Percentiles rank a stretch among this genome's conserved stretches.
These are phyloP conservation scores for Inosperma sp. DNA, from an alignment of 768 basidiomycete genomes.

Conservation along the genomic window DNA sequence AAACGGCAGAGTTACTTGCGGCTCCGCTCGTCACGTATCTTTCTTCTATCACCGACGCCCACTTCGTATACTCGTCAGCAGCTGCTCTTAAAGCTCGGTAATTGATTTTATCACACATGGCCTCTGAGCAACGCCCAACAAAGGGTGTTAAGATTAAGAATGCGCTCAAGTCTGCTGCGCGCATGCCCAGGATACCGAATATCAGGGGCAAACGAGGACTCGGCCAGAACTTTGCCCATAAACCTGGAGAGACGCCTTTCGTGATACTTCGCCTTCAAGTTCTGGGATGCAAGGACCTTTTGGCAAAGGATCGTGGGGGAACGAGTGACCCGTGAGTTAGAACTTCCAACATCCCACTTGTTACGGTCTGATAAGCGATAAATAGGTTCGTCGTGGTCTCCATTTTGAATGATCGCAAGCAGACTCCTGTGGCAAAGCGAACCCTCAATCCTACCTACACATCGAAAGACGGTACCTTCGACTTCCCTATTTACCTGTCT, in stretches of 20 bases:
- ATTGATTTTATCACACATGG: too few species aligned
- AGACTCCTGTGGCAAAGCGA: constrained; percentile 74
- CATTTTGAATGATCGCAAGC: constrained; percentile 50
- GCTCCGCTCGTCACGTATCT: too few species aligned
- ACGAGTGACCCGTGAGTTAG: constrained; percentile 69
- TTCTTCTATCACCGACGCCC: too few species aligned
- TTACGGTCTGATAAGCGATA: not conserved
- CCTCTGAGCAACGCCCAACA: constrained; percentile 11
- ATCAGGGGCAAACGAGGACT: constrained; percentile 34
- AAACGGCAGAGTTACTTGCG: too few species aligned
- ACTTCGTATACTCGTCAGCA: too few species aligned
- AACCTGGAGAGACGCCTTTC: constrained; percentile 60
- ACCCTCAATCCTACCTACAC: constrained; percentile 63
- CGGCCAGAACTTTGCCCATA: constrained; percentile 36
- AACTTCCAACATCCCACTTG: not conserved
- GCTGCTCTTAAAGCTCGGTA: too few species aligned
- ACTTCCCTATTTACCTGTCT: constrained; percentile 80
- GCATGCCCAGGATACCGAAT: constrained; percentile 43
- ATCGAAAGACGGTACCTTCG: constrained; percentile 76
- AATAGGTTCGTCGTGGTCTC: constrained; percentile 67
- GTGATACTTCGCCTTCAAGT: constrained; percentile 67
- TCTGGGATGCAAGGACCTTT: constrained; percentile 55
- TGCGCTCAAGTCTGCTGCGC: constrained; percentile 57
- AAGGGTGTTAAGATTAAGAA: constrained; percentile 46
- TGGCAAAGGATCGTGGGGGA: constrained; percentile 63